Conservation (phyloP, 768 basidiomycete species). For the Russula lepida region DNA sequence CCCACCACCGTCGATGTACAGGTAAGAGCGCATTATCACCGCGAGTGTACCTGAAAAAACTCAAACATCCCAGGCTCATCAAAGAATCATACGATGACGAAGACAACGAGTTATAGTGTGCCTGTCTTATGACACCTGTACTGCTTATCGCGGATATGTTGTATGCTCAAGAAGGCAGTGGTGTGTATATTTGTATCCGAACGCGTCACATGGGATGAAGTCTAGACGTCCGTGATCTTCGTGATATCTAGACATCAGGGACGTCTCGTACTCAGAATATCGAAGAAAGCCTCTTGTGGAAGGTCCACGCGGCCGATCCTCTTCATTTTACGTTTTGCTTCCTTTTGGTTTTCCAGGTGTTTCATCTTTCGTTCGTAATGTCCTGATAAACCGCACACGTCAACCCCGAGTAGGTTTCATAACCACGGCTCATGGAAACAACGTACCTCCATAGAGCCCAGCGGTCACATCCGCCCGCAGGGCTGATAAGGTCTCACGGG, state of each 20-base stretch:
- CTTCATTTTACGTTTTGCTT: conserved; percentile 86
- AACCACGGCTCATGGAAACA: background rate
- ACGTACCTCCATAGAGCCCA: conserved; percentile 77
- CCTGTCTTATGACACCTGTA: conserved; percentile 2
- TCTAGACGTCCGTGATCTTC: background rate
- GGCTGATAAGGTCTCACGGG: conserved; percentile 82
- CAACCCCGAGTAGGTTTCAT: background rate
- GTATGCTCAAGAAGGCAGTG: conserved; percentile 10
- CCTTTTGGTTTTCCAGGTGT: conserved; percentile 84
- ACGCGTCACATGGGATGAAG: background rate
- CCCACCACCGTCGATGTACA: conserved; percentile 88
- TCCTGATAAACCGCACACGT: conserved; percentile 32
- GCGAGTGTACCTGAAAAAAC: conserved; percentile 2
- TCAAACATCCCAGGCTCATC: conserved; percentile 47
- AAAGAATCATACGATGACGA: conserved; percentile 96
- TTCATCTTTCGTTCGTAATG: conserved; percentile 93
- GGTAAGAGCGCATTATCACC: conserved; percentile 36
- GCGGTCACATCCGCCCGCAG: conserved; percentile 89
- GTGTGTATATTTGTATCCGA: background rate
- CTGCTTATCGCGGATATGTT: conserved; percentile 9
- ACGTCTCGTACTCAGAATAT: conserved; percentile 64
- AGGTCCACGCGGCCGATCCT: conserved; percentile 80
- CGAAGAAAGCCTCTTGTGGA: conserved; percentile 94
- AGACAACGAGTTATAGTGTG: conserved; percentile 65
- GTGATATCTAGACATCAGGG: conserved; percentile 3